phyloP scores from a whole-genome alignment of 2,329 filamentous ascomycete genomes.

The Davidsoniella australis region DNA sequence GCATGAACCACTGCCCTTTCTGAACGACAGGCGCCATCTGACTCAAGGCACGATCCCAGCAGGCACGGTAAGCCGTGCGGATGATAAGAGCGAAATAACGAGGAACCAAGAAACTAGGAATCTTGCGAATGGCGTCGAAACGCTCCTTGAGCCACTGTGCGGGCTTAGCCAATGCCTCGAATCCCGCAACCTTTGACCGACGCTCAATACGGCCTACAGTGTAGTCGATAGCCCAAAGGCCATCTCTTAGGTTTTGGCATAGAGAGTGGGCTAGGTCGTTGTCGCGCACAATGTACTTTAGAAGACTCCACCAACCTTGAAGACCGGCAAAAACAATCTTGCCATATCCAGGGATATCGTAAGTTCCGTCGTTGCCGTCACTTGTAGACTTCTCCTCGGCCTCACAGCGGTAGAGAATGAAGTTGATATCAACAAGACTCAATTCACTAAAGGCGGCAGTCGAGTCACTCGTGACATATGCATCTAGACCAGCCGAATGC shows the following conservation, averaged over 20 bases:
- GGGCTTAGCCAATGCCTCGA: conserved; percentile 44
- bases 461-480: conserved; percentile 68
- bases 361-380: conserved; percentile 60
- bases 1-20: conserved; percentile 73
- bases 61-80: conserved; percentile 72
- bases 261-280: conserved; percentile 89
- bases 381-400: conserved; percentile 71
- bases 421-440: conserved; percentile 72
- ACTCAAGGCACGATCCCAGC: conserved; percentile 59
- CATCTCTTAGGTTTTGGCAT: conserved; percentile 80
- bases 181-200: conserved; percentile 45
- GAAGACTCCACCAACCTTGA: conserved; percentile 95
- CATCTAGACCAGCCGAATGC: conserved; percentile 67
- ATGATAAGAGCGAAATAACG: conserved; percentile 86
- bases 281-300: conserved; percentile 67
- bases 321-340: conserved; percentile 84
- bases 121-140: conserved; percentile 67
- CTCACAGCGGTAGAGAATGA: conserved; percentile 78
- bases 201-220: conserved; percentile 62
- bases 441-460: conserved; percentile 61
- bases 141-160: conserved; percentile 67
- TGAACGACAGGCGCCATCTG: conserved; percentile 64
- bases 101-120: conserved; percentile 80
- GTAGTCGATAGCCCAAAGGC: conserved; percentile 86
- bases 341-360: conserved; percentile 69